phyloP scores from a whole-genome alignment of 2,329 filamentous ascomycete genomes.

The Fusarium oxysporum region DNA sequence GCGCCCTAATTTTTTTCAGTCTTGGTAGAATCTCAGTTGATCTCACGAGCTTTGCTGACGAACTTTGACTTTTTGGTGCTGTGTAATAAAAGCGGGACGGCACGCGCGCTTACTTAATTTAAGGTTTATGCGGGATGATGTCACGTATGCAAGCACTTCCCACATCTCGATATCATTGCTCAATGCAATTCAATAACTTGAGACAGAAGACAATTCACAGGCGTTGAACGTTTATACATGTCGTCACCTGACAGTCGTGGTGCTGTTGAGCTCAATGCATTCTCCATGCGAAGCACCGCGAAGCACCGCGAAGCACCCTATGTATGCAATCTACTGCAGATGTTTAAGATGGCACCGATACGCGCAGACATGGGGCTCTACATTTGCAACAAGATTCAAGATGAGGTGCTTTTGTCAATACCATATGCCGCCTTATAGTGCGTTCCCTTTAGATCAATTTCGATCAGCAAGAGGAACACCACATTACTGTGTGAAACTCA shows the following conservation, averaged over 20 bases:
- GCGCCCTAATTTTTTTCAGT: background rate
- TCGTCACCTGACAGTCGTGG: accelerated
- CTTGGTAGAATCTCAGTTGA: background rate
- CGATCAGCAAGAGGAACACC: accelerated
- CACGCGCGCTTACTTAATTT: constrained; percentile 8
- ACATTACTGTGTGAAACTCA: accelerated
- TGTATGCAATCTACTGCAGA: background rate
- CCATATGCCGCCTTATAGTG: accelerated
- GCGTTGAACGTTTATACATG: accelerated
- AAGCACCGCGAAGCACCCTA: background rate
- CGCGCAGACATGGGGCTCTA: background rate
- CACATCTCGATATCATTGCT: no score
- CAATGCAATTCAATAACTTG: background rate
- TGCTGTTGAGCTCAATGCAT: accelerated
- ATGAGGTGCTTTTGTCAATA: background rate
- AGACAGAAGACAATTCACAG: background rate
- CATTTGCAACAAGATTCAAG: accelerated
- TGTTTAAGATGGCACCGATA: background rate
- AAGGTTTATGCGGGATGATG: constrained; percentile 20
- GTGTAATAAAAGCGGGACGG: background rate
- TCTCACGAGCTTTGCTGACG: background rate
- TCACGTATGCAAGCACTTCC: background rate
- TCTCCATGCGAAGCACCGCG: accelerated
- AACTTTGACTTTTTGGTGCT: background rate
- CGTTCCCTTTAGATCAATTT: background rate